These are phyloP conservation scores for Linum usitatissimum DNA, from an alignment of 345 rosid genomes.

Conservation along the genomic window DNA sequence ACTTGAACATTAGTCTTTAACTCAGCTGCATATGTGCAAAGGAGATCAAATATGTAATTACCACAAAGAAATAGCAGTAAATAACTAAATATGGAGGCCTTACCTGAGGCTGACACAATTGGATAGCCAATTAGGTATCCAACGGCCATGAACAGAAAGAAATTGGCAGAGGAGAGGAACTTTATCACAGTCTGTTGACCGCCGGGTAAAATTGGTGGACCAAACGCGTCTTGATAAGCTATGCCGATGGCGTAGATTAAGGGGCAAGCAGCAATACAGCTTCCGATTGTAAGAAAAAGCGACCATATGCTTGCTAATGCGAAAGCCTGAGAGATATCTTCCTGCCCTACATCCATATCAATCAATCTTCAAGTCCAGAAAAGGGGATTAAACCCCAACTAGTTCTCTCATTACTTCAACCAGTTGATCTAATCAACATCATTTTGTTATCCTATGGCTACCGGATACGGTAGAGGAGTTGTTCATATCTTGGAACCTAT, in stretches of 20 bases:
- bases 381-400: background rate
- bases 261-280: conserved; percentile 47
- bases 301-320: conserved; percentile 82
- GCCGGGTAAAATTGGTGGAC: conserved; percentile 28
- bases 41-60: background rate
- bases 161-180: conserved; percentile 42
- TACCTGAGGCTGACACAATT: conserved; percentile 74
- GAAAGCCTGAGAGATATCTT: conserved; percentile 76
- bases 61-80: background rate
- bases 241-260: conserved; percentile 42
- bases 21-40: background rate
- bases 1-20: too few relatives aligned
- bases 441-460: background rate
- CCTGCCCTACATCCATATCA: conserved; percentile 94
- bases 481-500: background rate
- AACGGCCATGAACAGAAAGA: conserved; percentile 48
- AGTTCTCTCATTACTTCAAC: background rate
- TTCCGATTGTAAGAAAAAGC: conserved; percentile 61
- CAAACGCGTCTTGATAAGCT: conserved; percentile 46
- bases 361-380: conserved; percentile 42
- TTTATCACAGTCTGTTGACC: conserved; percentile 35
- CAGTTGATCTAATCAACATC: background rate
- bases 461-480: too few relatives aligned
- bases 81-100: background rate
- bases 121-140: conserved; percentile 70